A percentile compares a stretch with the other conserved stretches of the same genome.
phyloP scores from a whole-genome alignment of 139 green algal species.

The Chlorella sp. region DNA sequence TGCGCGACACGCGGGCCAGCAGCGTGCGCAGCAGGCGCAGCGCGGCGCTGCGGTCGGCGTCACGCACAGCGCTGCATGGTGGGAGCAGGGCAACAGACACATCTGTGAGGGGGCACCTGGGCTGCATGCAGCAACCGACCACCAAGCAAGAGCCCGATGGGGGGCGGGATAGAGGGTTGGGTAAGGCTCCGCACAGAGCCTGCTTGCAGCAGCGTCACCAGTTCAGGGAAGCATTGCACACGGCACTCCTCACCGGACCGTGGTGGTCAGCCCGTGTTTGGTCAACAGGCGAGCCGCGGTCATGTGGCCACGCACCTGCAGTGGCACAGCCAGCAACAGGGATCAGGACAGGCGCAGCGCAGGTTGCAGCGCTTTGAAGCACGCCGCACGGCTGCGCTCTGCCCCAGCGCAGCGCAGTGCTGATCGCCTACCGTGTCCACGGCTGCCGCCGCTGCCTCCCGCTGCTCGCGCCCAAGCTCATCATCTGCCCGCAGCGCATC shows the following conservation, averaged over 20 bases:
- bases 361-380: too few relatives aligned
- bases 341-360: too few relatives aligned
- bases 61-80: background rate
- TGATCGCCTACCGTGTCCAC: background rate
- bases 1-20: conserved; percentile 38
- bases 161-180: background rate
- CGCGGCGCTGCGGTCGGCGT: background rate
- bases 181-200: background rate
- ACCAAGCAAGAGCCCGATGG: background rate
- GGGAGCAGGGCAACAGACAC: background rate
- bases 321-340: too few relatives aligned
- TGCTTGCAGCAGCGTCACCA: background rate
- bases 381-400: too few relatives aligned
- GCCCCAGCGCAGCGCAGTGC: too few relatives aligned
- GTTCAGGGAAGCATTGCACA: background rate
- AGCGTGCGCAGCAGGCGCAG: conserved; percentile 39
- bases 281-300: conserved; percentile 30
- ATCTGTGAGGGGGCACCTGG: background rate
- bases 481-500: background rate
- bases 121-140: background rate
- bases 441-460: background rate
- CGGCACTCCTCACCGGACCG: background rate
- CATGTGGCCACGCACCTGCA: conserved; percentile 29
- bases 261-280: conserved; percentile 37
- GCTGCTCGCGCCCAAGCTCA: background rate